Base-by-base conservation (phyloP, 371 early-diverging fungal genomes). In the Phascolomyces articulosus region DNA sequence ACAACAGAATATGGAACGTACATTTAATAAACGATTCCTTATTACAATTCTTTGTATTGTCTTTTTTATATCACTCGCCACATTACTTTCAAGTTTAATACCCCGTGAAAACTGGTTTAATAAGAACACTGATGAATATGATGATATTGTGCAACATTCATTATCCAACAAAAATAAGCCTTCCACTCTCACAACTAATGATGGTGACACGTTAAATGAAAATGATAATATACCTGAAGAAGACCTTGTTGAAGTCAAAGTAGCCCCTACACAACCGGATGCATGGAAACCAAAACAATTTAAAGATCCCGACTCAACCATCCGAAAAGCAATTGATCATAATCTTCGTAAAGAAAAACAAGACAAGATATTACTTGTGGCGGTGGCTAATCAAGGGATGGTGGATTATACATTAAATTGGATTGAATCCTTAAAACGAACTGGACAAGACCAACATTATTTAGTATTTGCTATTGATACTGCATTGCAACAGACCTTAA, bases 361-460 rank as follows among this genome's bases (percentile, higher is more conserved):
- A 8, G 66, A 67, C 11, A 61, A 44, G 28, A 54, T 71, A 10
- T 34, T 77, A 23, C 44, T 77, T 18, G 71, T 67, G 13, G 73
- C 77, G 15, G 77, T 78, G 15, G 77, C 71, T 48, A 77, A 73
- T 27, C 55, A 38, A 24, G 77, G 77, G 13, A 77, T 77, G 77
- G 47, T 64, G 3, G 71, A 73, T 11, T 73, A 73, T 41, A 71
- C 74, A 2, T 55, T 77, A 9, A 77, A 77, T 53, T 77, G 77
- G 77, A 71, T 73, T 24, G 71, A 73, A 27, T 77, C 77, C 1
- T 62, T 77, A 18, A 27, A 55, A 31, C 67, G 67, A 7, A 67
- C 69, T 2, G 48, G 60, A 8, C 66, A 66, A 44, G 69, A 53
- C 13, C 58, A 58, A n/a, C 61, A 59, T 11, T 77, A 58, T 23